Conservation (phyloP, 1,284 basidiomycete genomes). For the Coniophora puteana region DNA sequence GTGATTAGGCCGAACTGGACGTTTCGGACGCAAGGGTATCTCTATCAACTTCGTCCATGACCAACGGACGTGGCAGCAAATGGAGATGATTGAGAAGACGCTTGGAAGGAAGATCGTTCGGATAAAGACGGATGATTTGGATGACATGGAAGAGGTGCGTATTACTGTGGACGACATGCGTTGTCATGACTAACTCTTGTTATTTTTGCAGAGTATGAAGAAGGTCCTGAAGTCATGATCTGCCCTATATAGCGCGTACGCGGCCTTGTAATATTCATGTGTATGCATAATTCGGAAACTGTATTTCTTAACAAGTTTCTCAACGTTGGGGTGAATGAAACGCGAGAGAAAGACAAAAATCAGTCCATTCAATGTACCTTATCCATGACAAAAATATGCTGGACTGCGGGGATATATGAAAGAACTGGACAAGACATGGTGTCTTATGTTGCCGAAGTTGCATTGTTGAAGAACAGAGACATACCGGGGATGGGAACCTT, state of each 20-base stretch:
- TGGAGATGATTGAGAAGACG: conserved; percentile 78
- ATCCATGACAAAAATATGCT: too few relatives aligned
- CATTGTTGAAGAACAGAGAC: conserved; percentile 19
- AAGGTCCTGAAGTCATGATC: conserved; percentile 66
- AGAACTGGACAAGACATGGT: neutral
- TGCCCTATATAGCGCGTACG: too few relatives aligned
- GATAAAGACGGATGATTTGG: conserved; percentile 82
- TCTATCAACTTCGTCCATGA: conserved; percentile 97
- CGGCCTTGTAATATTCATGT: too few relatives aligned
- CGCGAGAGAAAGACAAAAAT: too few relatives aligned
- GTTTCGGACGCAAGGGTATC: conserved; percentile 93
- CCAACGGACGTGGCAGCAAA: conserved; percentile 77
- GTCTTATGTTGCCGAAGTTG: conserved; percentile 1
- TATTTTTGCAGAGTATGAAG: conserved; percentile 60
- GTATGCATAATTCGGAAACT: too few relatives aligned
- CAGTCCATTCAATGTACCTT: neutral
- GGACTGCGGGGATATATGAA: too few relatives aligned
- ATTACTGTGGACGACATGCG: too few relatives aligned
- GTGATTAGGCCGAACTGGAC: conserved; percentile 81
- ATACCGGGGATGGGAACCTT: conserved; percentile 28
- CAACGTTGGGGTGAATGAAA: neutral
- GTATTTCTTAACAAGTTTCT: too few relatives aligned
- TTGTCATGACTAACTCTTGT: conserved; percentile 7
- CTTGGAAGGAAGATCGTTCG: conserved; percentile 76
- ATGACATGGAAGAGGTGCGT: conserved; percentile 84